These are phyloP conservation scores for Sabuloglossum arenarium DNA, from an alignment of 495 filamentous ascomycete species.

Conservation along the genomic window DNA sequence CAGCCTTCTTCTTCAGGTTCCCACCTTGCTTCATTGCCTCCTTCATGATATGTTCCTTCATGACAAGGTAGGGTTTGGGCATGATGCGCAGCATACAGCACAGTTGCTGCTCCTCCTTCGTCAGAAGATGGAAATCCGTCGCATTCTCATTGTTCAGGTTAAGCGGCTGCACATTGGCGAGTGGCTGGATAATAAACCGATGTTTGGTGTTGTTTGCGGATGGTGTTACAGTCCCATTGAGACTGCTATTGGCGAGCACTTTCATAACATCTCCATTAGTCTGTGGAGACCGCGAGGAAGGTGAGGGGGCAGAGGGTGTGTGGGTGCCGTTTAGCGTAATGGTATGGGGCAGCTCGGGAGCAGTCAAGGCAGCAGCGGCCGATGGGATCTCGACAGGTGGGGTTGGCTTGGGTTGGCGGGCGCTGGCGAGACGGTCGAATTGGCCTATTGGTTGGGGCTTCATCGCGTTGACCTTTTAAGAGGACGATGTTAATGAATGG, in stretches of 20 bases:
- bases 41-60: slow-evolving; percentile 75
- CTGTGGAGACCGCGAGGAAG: slow-evolving; percentile 26
- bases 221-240: slow-evolving; percentile 12
- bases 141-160: slow-evolving; percentile 55
- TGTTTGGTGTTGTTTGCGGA: slow-evolving; percentile 7
- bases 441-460: neutral
- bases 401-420: slow-evolving; percentile 33
- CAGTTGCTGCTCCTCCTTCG: slow-evolving; percentile 61
- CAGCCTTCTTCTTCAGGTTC: slow-evolving; percentile 74
- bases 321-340: slow-evolving; percentile 18
- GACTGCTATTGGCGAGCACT: slow-evolving; percentile 8
- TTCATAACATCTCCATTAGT: slow-evolving; percentile 14
- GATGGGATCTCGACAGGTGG: slow-evolving; percentile 46
- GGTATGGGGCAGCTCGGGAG: slow-evolving; percentile 39
- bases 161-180: slow-evolving; percentile 40
- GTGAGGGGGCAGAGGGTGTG: slow-evolving; percentile 32
- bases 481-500: slow-evolving; percentile 40
- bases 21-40: slow-evolving; percentile 80
- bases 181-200: slow-evolving; percentile 13
- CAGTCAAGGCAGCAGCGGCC: slow-evolving; percentile 48
- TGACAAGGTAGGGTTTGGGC: slow-evolving; percentile 84
- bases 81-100: slow-evolving; percentile 63
- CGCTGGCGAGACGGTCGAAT: slow-evolving; percentile 37
- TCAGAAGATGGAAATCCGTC: slow-evolving; percentile 69
- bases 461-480: slow-evolving; percentile 8